Conservation (phyloP, 2,329 filamentous ascomycete genomes). For the Fonsecaea nubica region DNA sequence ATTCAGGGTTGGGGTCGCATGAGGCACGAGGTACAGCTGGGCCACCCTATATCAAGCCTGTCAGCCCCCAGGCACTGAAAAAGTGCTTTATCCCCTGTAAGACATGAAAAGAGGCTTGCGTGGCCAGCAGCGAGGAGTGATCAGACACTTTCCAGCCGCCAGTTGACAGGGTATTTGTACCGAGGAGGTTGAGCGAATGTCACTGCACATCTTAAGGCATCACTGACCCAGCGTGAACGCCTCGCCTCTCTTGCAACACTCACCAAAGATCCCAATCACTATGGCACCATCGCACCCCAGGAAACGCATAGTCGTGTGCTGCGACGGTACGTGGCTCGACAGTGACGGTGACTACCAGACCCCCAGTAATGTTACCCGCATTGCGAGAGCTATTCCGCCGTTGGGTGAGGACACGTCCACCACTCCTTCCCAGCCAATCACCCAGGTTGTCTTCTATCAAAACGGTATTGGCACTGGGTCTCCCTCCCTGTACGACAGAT, state of each 20-base stretch:
- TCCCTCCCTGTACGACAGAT: slow-evolving; percentile 38
- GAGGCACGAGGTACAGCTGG: not conserved
- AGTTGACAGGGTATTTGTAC: not conserved
- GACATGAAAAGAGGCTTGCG: not conserved
- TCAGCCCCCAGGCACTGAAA: not conserved
- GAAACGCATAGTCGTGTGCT: slow-evolving; percentile 46
- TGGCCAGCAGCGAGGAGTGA: not conserved
- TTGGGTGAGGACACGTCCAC: slow-evolving; percentile 39
- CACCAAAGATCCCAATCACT: not conserved
- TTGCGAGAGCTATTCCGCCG: slow-evolving; percentile 43
- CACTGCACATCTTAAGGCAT: not conserved
- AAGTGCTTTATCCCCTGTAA: not conserved
- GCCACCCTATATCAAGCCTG: slow-evolving; percentile 1
- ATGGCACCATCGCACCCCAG: slow-evolving; percentile 21
- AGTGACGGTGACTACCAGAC: slow-evolving; percentile 44
- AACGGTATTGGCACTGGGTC: slow-evolving; percentile 45
- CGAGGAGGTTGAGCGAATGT: not conserved
- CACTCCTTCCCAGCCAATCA: slow-evolving; percentile 34
- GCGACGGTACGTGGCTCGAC: slow-evolving; percentile 46
- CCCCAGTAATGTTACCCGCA: slow-evolving; percentile 45
- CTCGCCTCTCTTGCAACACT: not conserved
- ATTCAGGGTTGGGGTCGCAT: not conserved
- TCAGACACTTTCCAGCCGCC: not conserved
- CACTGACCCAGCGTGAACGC: not conserved
- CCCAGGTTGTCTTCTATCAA: slow-evolving; percentile 46